These are phyloP conservation scores for Phytophthora kernoviae DNA, from an alignment of 352 stramenopile species.

Conservation along the genomic window DNA sequence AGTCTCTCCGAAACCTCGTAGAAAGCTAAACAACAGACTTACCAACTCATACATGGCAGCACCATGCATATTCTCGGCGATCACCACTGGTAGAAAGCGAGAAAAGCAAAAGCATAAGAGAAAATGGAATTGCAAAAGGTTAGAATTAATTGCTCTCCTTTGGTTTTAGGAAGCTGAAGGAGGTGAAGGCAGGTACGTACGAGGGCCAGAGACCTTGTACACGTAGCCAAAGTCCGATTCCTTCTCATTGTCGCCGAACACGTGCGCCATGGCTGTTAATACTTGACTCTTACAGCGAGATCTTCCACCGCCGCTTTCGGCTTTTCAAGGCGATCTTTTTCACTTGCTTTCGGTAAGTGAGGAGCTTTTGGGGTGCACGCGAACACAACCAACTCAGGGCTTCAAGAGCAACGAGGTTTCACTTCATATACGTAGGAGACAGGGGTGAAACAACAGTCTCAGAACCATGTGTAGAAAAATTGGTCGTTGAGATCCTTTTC, in stretches of 20 bases:
- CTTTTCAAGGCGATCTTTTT: slow-evolving; percentile 47
- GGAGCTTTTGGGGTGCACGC: not conserved
- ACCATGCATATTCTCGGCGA: slow-evolving; percentile 99
- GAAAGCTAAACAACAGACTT: slow-evolving; percentile 11
- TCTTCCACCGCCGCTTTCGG: slow-evolving; percentile 22
- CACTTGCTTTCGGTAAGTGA: slow-evolving; percentile 37
- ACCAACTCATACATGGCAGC: slow-evolving; percentile 98
- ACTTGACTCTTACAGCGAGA: slow-evolving; percentile 11
- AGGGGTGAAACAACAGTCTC: slow-evolving; percentile 25
- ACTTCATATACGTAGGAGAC: not conserved
- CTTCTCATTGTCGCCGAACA: slow-evolving; percentile 88
- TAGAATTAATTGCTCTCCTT: slow-evolving; percentile 9
- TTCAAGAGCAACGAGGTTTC: slow-evolving; percentile 21
- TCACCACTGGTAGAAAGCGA: slow-evolving; percentile 87
- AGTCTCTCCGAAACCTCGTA: not conserved
- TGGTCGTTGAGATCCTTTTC: slow-evolving; percentile 24
- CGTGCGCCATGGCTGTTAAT: slow-evolving; percentile 61
- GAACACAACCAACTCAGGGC: slow-evolving; percentile 24
- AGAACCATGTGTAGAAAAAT: slow-evolving; percentile 2
- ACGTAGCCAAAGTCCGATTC: slow-evolving; percentile 99
- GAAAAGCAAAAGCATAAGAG: not conserved
- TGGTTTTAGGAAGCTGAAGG: not conserved
- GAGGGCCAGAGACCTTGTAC: slow-evolving; percentile 98
- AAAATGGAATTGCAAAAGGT: no score
- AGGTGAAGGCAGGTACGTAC: slow-evolving; percentile 57